Conservation (phyloP, 2,329 filamentous ascomycete species). For the Hypoxylon sp. region DNA sequence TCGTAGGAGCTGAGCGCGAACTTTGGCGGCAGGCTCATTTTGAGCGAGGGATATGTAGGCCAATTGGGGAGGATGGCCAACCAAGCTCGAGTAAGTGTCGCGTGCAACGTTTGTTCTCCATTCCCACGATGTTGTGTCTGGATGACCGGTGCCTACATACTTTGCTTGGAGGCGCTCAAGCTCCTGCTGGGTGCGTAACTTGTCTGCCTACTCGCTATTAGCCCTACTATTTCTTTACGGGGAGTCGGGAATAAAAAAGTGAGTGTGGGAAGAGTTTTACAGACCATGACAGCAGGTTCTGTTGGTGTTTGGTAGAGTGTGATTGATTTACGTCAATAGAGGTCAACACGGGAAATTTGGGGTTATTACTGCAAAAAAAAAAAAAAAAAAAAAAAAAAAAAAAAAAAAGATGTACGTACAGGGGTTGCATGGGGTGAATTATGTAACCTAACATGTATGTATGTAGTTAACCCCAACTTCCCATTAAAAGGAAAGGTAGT, state of each 20-base stretch:
- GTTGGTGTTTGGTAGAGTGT: neutral
- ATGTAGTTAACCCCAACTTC: neutral
- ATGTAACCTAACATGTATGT: neutral
- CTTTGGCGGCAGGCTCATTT: conserved; percentile 86
- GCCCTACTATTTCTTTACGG: neutral
- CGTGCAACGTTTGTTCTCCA: conserved; percentile 97
- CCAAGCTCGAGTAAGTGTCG: conserved; percentile 90
- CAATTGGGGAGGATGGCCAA: conserved; percentile 90
- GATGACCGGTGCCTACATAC: conserved; percentile 95
- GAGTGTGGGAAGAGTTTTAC: neutral
- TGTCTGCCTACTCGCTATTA: conserved; percentile 79
- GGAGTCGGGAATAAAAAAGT: neutral
- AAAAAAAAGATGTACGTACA: too few relatives aligned
- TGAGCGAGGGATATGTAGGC: conserved; percentile 91
- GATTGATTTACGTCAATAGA: neutral
- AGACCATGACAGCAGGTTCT: conserved; percentile 13
- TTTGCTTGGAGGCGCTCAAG: conserved; percentile 97
- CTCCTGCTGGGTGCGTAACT: conserved; percentile 96
- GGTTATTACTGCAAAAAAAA: neutral
- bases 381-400: too few relatives aligned
- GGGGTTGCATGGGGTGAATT: too few relatives aligned
- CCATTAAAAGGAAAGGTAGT: too few relatives aligned
- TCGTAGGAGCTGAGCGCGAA: conserved; percentile 85
- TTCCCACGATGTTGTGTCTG: conserved; percentile 97
- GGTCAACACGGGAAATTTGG: neutral